These are phyloP conservation scores for Brachypodium distachyon DNA, from an alignment of 202 grass and related monocot species.

Conservation along the genomic window DNA sequence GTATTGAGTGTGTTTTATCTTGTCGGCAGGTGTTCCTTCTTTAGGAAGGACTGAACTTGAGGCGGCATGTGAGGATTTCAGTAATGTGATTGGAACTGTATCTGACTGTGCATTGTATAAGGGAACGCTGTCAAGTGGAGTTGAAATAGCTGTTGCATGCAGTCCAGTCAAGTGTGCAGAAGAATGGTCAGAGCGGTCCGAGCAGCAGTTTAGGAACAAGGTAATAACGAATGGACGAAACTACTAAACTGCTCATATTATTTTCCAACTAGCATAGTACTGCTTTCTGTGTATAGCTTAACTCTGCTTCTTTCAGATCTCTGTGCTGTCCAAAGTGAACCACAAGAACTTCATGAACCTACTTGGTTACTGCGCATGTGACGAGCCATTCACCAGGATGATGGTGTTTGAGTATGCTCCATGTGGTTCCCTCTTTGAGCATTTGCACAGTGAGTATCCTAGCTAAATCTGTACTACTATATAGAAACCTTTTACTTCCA, in stretches of 20 bases:
- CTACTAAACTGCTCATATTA: not conserved
- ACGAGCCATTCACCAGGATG: slow-evolving; percentile 76
- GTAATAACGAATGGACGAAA: slow-evolving; percentile 6
- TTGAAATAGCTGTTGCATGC: slow-evolving; percentile 80
- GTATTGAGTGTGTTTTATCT: not conserved
- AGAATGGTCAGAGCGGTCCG: slow-evolving; percentile 39
- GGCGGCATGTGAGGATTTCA: slow-evolving; percentile 68
- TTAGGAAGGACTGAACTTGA: slow-evolving; percentile 61
- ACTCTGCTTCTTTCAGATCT: slow-evolving; percentile 37
- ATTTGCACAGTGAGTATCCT: slow-evolving; percentile 72
- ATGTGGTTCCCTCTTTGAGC: slow-evolving; percentile 86
- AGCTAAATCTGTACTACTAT: not conserved
- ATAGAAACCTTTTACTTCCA: not conserved
- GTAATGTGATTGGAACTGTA: slow-evolving; percentile 67
- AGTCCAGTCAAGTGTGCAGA: slow-evolving; percentile 12
- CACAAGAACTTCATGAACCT: slow-evolving; percentile 93
- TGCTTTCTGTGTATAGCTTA: not conserved
- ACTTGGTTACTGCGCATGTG: slow-evolving; percentile 54
- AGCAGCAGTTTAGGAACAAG: slow-evolving; percentile 69
- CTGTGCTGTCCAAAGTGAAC: slow-evolving; percentile 62
- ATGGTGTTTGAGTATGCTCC: slow-evolving; percentile 79
- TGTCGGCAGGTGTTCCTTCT: slow-evolving; percentile 43
- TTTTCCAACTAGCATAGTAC: not conserved
- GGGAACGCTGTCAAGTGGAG: slow-evolving; percentile 78
- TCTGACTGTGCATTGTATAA: slow-evolving; percentile 63